Evolutionary conservation across 1,284 basidiomycete species (phyloP), one percentile per base, ranked within the genome.

Genomic region (Microbotryomycetes sp.): DNA sequence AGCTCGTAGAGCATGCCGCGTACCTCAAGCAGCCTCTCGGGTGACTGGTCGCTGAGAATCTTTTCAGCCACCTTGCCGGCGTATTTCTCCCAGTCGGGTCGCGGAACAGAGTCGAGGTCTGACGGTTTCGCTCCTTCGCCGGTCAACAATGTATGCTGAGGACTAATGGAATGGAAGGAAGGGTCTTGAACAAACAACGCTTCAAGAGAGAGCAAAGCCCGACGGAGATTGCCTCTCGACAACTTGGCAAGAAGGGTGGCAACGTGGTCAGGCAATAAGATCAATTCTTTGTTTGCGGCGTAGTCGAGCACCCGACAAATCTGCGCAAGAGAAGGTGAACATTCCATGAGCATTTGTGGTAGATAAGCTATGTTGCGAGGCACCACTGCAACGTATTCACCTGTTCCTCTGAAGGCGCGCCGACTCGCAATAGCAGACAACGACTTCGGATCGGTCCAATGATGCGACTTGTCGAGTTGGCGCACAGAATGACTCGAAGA

Each of bases 61-160:
- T 89, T 76, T 74, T 94, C 90, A n/a, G 89, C 93, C 15, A 97
- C 87, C 75, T 92, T 91, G 69, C 86, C 81, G 70, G 92, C 93
- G 74, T 97, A 98, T n/a, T 87, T 88, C 77, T 99, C 94, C 96
- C 96, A 99, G 74, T 99, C 96, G 15, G 96, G 93, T 77, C 96
- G 92, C 16, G 93, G 77, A 15, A 78, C 91, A 54, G 92, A 88
- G 46, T 84, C 81, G 54, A 92, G 76, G 36, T 85, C 79, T 54
- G 87, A 86, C 15, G 75, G 76, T 25, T 82, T 81, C 51, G 92
- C 79, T 74, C 58, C 52, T 5, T 53, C 58, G 1, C 51, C 58
- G 28, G 57, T 32, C 23, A 69, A 62, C 50, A 69, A 52, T 48
- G 65, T 62, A 56, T 66, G 64, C 64, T 71, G 19, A n/a, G 59